Percentiles rank a stretch among this genome's conserved stretches.
Evolutionary conservation across 208 protist genomes (phyloP).

Genomic region (Blechomonas ayalai): DNA sequence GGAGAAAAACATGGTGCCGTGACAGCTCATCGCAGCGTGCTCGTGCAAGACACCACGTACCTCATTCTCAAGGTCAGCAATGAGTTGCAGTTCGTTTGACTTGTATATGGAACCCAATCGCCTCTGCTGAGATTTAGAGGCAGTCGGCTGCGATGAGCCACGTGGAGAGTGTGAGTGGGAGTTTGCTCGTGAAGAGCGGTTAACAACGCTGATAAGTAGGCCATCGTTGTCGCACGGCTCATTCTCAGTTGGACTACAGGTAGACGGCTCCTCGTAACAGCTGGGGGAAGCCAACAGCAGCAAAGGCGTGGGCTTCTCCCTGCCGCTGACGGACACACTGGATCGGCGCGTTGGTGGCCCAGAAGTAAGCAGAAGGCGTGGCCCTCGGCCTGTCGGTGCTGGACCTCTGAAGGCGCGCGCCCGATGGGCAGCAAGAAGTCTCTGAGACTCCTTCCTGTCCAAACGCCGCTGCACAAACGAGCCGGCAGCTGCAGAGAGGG

Average conservation of each 20-base stretch:
- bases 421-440: constrained; percentile 39
- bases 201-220: too few species aligned
- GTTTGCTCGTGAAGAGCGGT: too few species aligned
- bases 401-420: constrained; percentile 23
- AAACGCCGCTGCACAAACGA: constrained; percentile 26
- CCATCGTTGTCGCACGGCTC: too few species aligned
- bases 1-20: constrained; percentile 5
- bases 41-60: constrained; percentile 33
- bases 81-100: constrained; percentile 35
- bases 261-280: constrained; percentile 18
- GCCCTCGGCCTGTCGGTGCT: constrained; percentile 10
- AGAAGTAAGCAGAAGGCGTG: constrained; percentile 49
- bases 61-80: constrained; percentile 48
- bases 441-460: constrained; percentile 34
- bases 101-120: constrained; percentile 37
- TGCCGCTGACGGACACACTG: constrained; percentile 15
- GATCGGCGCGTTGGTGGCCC: too few species aligned
- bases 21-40: constrained; percentile 14
- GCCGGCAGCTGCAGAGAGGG: constrained; percentile 28
- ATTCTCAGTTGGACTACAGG: too few species aligned
- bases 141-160: constrained; percentile 12
- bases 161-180: constrained; percentile 22
- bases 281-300: constrained; percentile 23
- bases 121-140: constrained; percentile 26
- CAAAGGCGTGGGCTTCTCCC: constrained; percentile 12